Percentiles rank a stretch among this genome's conserved stretches.
These are phyloP conservation scores for Trichoderma arundinaceum DNA, from an alignment of 2,329 filamentous ascomycete genomes.

Conservation along the genomic window DNA sequence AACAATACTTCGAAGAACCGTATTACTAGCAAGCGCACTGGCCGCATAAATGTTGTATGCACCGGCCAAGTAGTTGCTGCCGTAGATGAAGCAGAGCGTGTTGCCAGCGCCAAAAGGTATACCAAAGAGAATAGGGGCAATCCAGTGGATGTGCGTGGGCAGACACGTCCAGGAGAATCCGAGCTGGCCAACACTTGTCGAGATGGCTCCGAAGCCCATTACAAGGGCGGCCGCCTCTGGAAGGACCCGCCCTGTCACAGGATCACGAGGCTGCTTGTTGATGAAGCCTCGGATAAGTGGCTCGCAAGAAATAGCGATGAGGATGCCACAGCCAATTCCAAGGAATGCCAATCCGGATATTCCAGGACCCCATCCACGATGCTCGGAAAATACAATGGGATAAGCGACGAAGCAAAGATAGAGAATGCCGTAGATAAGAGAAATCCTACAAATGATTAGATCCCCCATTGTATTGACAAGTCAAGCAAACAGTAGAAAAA, in stretches of 20 bases:
- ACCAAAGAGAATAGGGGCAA: slow-evolving; percentile 77
- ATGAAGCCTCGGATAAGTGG: slow-evolving; percentile 79
- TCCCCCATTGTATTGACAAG: background rate
- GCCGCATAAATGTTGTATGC: slow-evolving; percentile 84
- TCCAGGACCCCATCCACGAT: slow-evolving; percentile 77
- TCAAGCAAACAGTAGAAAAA: background rate
- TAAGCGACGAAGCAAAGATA: slow-evolving; percentile 92
- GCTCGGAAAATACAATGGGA: slow-evolving; percentile 77
- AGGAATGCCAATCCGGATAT: slow-evolving; percentile 78
- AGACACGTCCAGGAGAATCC: slow-evolving; percentile 89
- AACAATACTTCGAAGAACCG: slow-evolving; percentile 72
- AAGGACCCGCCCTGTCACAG: slow-evolving; percentile 71
- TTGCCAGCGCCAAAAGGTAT: slow-evolving; percentile 82
- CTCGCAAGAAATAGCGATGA: slow-evolving; percentile 66
- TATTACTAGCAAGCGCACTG: slow-evolving; percentile 79
- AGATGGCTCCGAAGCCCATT: slow-evolving; percentile 76
- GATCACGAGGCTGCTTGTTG: slow-evolving; percentile 75
- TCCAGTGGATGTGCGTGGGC: slow-evolving; percentile 78
- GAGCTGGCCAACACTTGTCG: slow-evolving; percentile 79
- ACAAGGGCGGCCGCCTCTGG: slow-evolving; percentile 84
- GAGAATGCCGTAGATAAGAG: slow-evolving; percentile 82
- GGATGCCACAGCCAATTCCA: slow-evolving; percentile 68
- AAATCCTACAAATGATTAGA: slow-evolving; percentile 60
- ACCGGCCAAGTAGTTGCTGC: slow-evolving; percentile 77
- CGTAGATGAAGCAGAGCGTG: slow-evolving; percentile 80